Base-by-base conservation (phyloP, 495 filamentous ascomycete genomes). In the Friedmanniomyces simplex region DNA sequence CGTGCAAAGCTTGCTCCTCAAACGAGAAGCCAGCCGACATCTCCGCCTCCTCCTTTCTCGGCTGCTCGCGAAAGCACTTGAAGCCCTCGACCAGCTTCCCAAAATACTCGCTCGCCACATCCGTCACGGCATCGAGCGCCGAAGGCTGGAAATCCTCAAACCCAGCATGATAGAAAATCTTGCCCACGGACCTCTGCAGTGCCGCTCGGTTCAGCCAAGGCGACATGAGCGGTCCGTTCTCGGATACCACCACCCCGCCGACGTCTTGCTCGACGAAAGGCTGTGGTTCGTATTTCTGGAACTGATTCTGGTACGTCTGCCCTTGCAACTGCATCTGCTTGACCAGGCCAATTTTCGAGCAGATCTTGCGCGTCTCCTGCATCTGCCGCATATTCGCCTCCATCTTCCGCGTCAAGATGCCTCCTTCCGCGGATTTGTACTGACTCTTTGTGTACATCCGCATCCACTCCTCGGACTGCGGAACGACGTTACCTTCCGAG, bases 241-340 rank as follows among this genome's bases (percentile, higher is more conserved):
- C 89, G 36, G 88, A 89, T 52, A 89, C 78, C 28, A 96, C 90
- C 62, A 91, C 84, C 28, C 90, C 79, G 50, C 89, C 82, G 36
- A 88, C 79, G 65, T 99, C 93, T 41, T 78, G 77, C 68, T 99
- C 93, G 3, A 82, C 72, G 59, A 99, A 95, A 7, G 91, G 88
- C 68, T 91, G 87, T 1, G 90, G 89, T 43, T 96, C 83, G 67
- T 96, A 96, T 71, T 97, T 97, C 61, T 90, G 89, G 62, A 99
- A 97, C 68, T 99, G 93, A 65, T 96, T 97, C 65, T 89, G 83
- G 68, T 97, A 98, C 76, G 95, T 89, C 89, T 95, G 63, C 46
- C 90, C 86, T 66, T 99, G 94, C 30, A 96, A 76, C 69, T 97
- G 94, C 93, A 99, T 99, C 74, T 99, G 93, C 76, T 97, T 99